Evolutionary conservation across 139 green algal genomes (phyloP).

Genomic region (Haematococcus lacustris): DNA sequence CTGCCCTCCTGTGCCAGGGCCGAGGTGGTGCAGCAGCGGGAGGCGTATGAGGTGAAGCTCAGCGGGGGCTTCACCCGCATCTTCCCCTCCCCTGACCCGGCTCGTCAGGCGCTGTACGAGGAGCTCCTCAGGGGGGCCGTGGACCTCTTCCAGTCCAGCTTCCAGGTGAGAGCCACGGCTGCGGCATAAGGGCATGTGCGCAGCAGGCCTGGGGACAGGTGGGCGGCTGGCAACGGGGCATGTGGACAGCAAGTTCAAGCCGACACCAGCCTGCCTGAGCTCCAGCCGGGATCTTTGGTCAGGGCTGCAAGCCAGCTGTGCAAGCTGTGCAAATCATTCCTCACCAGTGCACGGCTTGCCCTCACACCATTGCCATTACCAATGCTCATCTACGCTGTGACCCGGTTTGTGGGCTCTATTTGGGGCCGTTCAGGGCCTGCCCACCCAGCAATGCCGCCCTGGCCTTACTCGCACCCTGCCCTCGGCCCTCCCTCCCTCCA

Average conservation of each 20-base stretch:
- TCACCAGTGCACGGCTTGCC: too few relatives aligned
- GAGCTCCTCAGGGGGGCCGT: conserved; percentile 18
- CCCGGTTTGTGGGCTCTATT: too few relatives aligned
- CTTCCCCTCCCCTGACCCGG: conserved; percentile 18
- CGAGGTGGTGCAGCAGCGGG: conserved; percentile 19
- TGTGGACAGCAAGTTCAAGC: too few relatives aligned
- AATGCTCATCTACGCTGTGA: too few relatives aligned
- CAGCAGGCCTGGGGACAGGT: too few relatives aligned
- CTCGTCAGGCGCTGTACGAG: conserved; percentile 27
- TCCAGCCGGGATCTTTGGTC: too few relatives aligned
- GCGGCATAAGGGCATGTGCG: neutral
- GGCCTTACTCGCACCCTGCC: neutral
- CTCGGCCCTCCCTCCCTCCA: neutral
- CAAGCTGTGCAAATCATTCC: too few relatives aligned
- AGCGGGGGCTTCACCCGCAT: conserved; percentile 34
- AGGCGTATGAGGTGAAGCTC: conserved; percentile 36
- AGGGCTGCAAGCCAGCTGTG: too few relatives aligned
- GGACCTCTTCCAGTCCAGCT: conserved; percentile 14
- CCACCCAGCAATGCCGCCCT: neutral
- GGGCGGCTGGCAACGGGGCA: too few relatives aligned
- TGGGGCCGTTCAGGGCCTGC: neutral
- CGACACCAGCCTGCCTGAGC: too few relatives aligned
- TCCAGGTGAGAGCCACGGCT: conserved; percentile 1
- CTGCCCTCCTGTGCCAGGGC: conserved; percentile 8
- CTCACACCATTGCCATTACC: neutral